phyloP scores from a whole-genome alignment of 768 basidiomycete species.

The Nevesoporus exiguus region DNA sequence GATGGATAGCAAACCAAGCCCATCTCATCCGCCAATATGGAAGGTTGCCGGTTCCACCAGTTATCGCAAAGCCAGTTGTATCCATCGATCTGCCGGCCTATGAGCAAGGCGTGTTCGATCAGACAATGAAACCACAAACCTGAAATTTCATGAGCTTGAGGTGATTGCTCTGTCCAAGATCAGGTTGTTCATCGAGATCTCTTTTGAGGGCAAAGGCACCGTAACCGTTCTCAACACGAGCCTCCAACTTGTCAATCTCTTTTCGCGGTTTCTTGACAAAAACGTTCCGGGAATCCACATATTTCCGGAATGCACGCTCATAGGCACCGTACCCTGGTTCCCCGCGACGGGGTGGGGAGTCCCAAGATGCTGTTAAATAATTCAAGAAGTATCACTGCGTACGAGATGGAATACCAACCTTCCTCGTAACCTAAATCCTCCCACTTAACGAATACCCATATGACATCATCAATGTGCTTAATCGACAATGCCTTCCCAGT shows the following conservation, averaged over 20 bases:
- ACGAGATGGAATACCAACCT: slow-evolving; percentile 44
- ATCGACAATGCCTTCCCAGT: slow-evolving; percentile 42
- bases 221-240: slow-evolving; percentile 56
- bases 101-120: slow-evolving; percentile 3
- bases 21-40: slow-evolving; percentile 98
- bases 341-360: slow-evolving; percentile 69
- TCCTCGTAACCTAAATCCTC: slow-evolving; percentile 89
- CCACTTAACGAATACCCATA: slow-evolving; percentile 93
- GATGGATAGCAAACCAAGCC: slow-evolving; percentile 57
- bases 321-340: slow-evolving; percentile 64
- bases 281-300: slow-evolving; percentile 59
- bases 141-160: slow-evolving; percentile 87
- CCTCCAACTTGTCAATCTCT: slow-evolving; percentile 44
- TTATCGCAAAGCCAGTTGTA: slow-evolving; percentile 84
- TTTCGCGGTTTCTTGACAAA: slow-evolving; percentile 47
- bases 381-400: neutral
- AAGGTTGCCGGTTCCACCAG: slow-evolving; percentile 83
- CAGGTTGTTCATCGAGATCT: slow-evolving; percentile 48
- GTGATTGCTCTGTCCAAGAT: slow-evolving; percentile 61
- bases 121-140: slow-evolving; percentile 37
- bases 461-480: slow-evolving; percentile 57
- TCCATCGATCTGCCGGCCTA: slow-evolving; percentile 56
- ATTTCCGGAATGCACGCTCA: slow-evolving; percentile 61
- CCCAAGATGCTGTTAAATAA: slow-evolving; percentile 73
- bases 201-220: slow-evolving; percentile 43